Evolutionary conservation across 192 early-diverging fungal genomes (phyloP), one percentile per base, ranked within the genome.

Genomic region (Spizellomyces sp.): DNA sequence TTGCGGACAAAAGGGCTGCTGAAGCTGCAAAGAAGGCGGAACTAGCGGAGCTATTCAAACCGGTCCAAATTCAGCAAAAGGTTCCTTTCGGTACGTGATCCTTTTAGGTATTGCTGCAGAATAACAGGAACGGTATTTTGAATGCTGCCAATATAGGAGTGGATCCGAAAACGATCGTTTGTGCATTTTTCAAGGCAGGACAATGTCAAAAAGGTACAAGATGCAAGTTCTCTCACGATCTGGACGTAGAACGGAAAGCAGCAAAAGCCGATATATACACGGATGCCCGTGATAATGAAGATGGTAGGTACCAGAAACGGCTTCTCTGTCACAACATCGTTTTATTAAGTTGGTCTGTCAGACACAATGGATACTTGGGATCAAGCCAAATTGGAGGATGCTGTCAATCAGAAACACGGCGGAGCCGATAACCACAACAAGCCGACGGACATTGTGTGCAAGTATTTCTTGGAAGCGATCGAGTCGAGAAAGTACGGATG

Each of bases 191-290:
- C 83, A 99, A 98, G 83, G 82, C 84, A 10, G 98, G 98, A 5
- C 78, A 82, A 58, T 99, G 98, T 80, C 85, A 89, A 65, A 97
- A 96, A 79, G 95, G 95, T 45, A 75, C 79, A 78, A 90, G 91
- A 75, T 99, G 98, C 86, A 98, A 98, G 82, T 99, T 97, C 81
- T 97, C 98, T 64, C 98, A 99, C 76, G 94, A 99, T 78, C 71
- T 90, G 61, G 90, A 92, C 41, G 78, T 96, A 6, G 94, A 91
- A 58, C 92, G 96, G 58, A 98, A 97, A 85, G 83, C 81, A n/a
- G 71, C 81, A 45, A 99, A 99, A 83, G 87, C 90, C 62, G 94
- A 99, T 82, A 61, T 99, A 41, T 99, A 99, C 77, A 93, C 94
- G 43, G 96, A 98, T 81, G 78, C 83, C 65, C 87, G 93, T 67